A percentile compares a stretch with the other conserved stretches of the same genome.
Evolutionary conservation across 495 filamentous ascomycete species (phyloP).

Genomic region (Annulohypoxylon maeteangense): DNA sequence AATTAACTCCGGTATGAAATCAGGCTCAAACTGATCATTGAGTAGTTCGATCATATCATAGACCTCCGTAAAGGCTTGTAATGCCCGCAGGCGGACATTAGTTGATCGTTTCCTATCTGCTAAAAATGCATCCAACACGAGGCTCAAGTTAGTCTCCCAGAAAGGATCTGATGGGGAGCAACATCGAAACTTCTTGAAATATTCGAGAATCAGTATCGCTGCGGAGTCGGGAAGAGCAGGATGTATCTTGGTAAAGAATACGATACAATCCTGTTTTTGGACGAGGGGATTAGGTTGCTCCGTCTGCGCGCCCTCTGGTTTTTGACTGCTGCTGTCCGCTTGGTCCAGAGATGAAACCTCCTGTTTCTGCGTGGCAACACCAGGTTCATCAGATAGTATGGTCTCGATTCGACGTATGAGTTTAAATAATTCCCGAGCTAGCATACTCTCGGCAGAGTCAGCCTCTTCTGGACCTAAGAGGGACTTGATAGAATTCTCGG

Average conservation of each 20-base stretch:
- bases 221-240: slow-evolving; percentile 67
- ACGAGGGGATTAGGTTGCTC: slow-evolving; percentile 56
- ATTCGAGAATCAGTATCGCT: slow-evolving; percentile 66
- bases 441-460: slow-evolving; percentile 48
- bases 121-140: slow-evolving; percentile 73
- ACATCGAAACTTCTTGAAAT: slow-evolving; percentile 69
- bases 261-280: slow-evolving; percentile 70
- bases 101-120: slow-evolving; percentile 69
- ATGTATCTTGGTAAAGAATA: slow-evolving; percentile 73
- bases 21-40: slow-evolving; percentile 59
- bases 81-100: slow-evolving; percentile 72
- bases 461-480: slow-evolving; percentile 29
- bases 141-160: slow-evolving; percentile 72
- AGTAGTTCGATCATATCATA: slow-evolving; percentile 69
- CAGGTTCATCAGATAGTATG: slow-evolving; percentile 47
- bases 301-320: slow-evolving; percentile 15
- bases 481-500: slow-evolving; percentile 48
- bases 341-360: slow-evolving; percentile 37
- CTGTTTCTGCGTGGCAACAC: slow-evolving; percentile 59
- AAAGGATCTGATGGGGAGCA: slow-evolving; percentile 75
- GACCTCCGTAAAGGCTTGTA: slow-evolving; percentile 75
- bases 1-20: slow-evolving; percentile 55
- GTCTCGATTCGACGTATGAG: slow-evolving; percentile 57
- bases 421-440: slow-evolving; percentile 50
- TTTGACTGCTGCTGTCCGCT: slow-evolving; percentile 12